Base-by-base conservation (phyloP, 2,329 filamentous ascomycete species). In the Ceratocystis alfenasii region DNA sequence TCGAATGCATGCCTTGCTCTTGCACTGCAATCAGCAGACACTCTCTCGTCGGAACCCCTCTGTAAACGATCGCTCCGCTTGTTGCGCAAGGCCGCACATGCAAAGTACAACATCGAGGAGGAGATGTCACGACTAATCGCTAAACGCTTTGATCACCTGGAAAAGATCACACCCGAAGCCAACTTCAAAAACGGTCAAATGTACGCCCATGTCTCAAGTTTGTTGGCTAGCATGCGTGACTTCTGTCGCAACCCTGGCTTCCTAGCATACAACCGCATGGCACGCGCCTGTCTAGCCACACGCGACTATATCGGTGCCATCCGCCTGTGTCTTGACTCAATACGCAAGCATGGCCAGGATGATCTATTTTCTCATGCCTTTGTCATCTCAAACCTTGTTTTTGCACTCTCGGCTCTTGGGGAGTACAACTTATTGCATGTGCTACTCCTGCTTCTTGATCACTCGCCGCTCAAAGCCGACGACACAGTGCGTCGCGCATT, bases 301-400 rank as follows among this genome's bases (percentile, higher is more conserved):
- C 66, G 66, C 15, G 63, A 67, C 36, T 67, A 67, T 45, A 63
- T 65, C n/a, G 66, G 63, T 5, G 66, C 63, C 1, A 36, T 67
- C 15, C 57, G 66, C 4, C 59, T 67, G 22, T 36, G 45, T 33
- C 63, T 67, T 1, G 36, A 48, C 4, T 65, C 63, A 3, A 41
- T 63, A 22, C 48, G 48, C 10, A 62, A 60, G 41, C 63, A 67
- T 22, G 63, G 66, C 3, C 33, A 36, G n/a, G 48, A 46, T 17
- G 63, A 67, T 45, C 10, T 63, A 28, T 65, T 67, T 17, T 57
- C 46, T 33, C 59, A 65, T 30, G 57, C 59, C 12, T 65, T 59
- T 48, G 28, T 63, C 5, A 22, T 62, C 4, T 67, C 66, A 1
- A 67, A 67, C 20, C 44, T 67, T 25, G 61, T 67, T 8, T 67